Percentiles rank a stretch among this genome's conserved stretches.
These are phyloP conservation scores for Aphanomyces cochlioides DNA, from an alignment of 352 stramenopile genomes.

Conservation along the genomic window DNA sequence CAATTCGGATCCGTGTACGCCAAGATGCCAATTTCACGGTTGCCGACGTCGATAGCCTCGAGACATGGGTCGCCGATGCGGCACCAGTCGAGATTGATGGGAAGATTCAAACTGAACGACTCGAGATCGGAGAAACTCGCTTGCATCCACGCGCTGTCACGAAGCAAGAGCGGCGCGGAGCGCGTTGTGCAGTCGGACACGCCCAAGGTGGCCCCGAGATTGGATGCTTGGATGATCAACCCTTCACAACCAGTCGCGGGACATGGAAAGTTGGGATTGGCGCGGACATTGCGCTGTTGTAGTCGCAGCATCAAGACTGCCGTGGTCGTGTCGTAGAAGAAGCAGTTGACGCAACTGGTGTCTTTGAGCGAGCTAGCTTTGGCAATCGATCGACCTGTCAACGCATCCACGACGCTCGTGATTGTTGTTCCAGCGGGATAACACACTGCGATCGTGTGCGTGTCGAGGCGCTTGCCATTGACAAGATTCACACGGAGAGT, in stretches of 20 bases:
- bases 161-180: background rate
- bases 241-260: slow-evolving; percentile 33
- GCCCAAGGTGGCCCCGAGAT: slow-evolving; percentile 15
- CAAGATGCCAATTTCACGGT: slow-evolving; percentile 37
- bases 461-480: slow-evolving; percentile 31
- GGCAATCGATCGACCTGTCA: background rate
- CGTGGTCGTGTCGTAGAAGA: slow-evolving; percentile 34
- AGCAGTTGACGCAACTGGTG: slow-evolving; percentile 36
- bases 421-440: slow-evolving; percentile 36
- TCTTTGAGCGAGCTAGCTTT: slow-evolving; percentile 19
- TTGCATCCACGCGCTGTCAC: slow-evolving; percentile 11
- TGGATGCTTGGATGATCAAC: slow-evolving; percentile 30
- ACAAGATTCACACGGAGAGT: slow-evolving; percentile 35
- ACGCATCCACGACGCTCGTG: slow-evolving; percentile 27
- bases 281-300: slow-evolving; percentile 27
- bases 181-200: slow-evolving; percentile 27
- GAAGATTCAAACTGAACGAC: background rate
- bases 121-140: slow-evolving; percentile 2
- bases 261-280: slow-evolving; percentile 25
- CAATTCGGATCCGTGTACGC: slow-evolving; percentile 36
- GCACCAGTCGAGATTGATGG: slow-evolving; percentile 38
- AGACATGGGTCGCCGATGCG: slow-evolving; percentile 39
- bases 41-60: slow-evolving; percentile 37
- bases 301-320: slow-evolving; percentile 33
- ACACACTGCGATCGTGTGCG: slow-evolving; percentile 33